Percentiles rank a stretch among this genome's conserved stretches.
Evolutionary conservation across 1,139 yeast species (phyloP).

Genomic region (Sugiyamaella paludigena): DNA sequence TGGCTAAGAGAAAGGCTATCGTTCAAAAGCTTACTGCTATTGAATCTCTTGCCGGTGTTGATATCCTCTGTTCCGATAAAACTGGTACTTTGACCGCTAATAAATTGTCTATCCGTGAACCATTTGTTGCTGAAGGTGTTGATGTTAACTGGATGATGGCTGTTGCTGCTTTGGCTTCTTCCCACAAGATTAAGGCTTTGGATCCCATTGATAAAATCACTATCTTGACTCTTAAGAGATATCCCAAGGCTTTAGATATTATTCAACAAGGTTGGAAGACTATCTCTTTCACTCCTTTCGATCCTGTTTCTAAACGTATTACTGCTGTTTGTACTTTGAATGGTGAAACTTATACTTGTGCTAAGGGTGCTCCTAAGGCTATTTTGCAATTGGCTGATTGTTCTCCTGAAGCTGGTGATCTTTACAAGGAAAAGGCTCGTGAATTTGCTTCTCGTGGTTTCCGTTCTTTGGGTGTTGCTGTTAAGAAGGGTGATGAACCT

Average conservation of each 20-base stretch:
- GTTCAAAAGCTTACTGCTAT: slow-evolving; percentile 88
- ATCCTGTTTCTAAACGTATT: slow-evolving; percentile 96
- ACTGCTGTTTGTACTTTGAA: slow-evolving; percentile 94
- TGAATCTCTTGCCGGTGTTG: slow-evolving; percentile 92
- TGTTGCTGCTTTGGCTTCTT: slow-evolving; percentile 69
- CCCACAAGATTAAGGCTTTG: slow-evolving; percentile 70
- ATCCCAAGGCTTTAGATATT: slow-evolving; percentile 92
- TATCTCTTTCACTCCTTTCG: slow-evolving; percentile 94
- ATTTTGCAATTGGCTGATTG: slow-evolving; percentile 96
- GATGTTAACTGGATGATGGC: slow-evolving; percentile 69
- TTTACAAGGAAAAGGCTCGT: slow-evolving; percentile 95
- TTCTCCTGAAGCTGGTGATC: slow-evolving; percentile 92
- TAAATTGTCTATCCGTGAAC: slow-evolving; percentile 67
- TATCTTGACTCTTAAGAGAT: slow-evolving; percentile 43
- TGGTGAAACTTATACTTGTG: slow-evolving; percentile 95
- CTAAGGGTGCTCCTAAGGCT: slow-evolving; percentile 98
- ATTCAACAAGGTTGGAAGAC: slow-evolving; percentile 89
- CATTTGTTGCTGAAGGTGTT: slow-evolving; percentile 63
- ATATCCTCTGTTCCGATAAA: slow-evolving; percentile 89
- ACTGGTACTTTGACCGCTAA: slow-evolving; percentile 95
- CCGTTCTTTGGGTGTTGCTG: slow-evolving; percentile 98
- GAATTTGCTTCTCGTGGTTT: slow-evolving; percentile 98
- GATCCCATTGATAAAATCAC: slow-evolving; percentile 70
- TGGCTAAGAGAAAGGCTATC: slow-evolving; percentile 89
- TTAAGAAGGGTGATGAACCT: slow-evolving; percentile 99